Evolutionary conservation across 2,329 filamentous ascomycete genomes (phyloP).

Genomic region (Penicillium thymicola): DNA sequence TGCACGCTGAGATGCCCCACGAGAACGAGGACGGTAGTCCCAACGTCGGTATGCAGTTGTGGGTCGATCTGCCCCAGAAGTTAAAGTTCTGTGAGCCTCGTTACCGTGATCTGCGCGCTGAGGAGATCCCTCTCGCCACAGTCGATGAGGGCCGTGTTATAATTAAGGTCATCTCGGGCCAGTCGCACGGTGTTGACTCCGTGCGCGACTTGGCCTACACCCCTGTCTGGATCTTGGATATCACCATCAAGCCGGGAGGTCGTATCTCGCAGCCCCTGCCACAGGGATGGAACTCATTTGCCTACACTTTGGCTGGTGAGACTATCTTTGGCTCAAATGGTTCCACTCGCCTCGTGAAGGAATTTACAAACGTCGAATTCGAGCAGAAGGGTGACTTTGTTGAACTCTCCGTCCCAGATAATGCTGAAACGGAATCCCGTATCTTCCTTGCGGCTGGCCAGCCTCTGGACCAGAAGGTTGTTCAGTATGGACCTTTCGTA

Average conservation of each 20-base stretch:
- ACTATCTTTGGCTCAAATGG: conserved; percentile 58
- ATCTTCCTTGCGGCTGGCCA: conserved; percentile 71
- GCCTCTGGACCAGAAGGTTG: conserved; percentile 73
- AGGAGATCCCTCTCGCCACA: conserved; percentile 74
- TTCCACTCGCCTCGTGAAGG: conserved; percentile 33
- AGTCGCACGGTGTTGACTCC: conserved; percentile 77
- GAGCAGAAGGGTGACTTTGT: conserved; percentile 74
- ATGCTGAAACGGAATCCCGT: conserved; percentile 54
- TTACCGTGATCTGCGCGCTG: conserved; percentile 77
- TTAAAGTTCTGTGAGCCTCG: conserved; percentile 88
- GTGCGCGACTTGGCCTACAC: conserved; percentile 92
- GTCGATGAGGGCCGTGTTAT: conserved; percentile 69
- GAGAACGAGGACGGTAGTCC: conserved; percentile 70
- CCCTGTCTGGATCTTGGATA: conserved; percentile 91
- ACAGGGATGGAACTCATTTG: conserved; percentile 82
- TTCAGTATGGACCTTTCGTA: conserved; percentile 87
- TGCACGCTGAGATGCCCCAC: conserved; percentile 93
- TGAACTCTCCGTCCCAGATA: conserved; percentile 64
- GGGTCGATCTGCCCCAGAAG: conserved; percentile 82
- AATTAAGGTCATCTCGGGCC: conserved; percentile 88
- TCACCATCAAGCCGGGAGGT: conserved; percentile 76
- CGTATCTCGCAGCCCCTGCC: conserved; percentile 72
- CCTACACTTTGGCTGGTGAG: conserved; percentile 76
- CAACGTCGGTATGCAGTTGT: conserved; percentile 88
- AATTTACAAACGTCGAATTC: conserved; percentile 89